Percentiles rank a stretch among this genome's conserved stretches.
These are phyloP conservation scores for Aspergillus biplanus DNA, from an alignment of 495 filamentous ascomycete genomes.

Conservation along the genomic window DNA sequence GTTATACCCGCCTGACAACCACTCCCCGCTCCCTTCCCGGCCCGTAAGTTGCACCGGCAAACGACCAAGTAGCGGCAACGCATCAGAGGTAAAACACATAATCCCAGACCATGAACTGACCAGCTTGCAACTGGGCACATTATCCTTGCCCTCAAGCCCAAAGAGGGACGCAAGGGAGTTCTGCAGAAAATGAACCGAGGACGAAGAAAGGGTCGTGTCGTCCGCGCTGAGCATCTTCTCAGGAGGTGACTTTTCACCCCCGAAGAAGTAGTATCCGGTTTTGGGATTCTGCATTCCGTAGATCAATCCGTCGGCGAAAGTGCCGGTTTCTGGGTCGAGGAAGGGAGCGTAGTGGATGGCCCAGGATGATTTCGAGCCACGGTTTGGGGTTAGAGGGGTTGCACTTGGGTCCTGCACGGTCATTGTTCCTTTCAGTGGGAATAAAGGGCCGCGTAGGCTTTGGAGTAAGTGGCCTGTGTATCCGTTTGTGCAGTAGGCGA, in stretches of 20 bases:
- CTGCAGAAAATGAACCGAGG: not conserved
- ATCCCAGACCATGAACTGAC: not conserved
- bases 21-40: not conserved
- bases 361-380: no score
- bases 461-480: conserved; percentile 78
- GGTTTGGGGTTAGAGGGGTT: no score
- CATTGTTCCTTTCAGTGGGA: conserved; percentile 77
- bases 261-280: conserved; percentile 46
- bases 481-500: conserved; percentile 78
- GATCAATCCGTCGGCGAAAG: conserved; percentile 67
- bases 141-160: not conserved
- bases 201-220: not conserved
- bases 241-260: conserved; percentile 48
- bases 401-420: conserved; percentile 62
- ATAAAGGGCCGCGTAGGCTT: conserved; percentile 66
- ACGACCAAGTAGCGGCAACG: not conserved
- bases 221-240: not conserved
- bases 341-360: conserved; percentile 35
- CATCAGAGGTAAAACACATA: not conserved
- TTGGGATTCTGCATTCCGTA: conserved; percentile 73
- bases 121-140: not conserved
- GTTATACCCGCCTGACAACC: not conserved
- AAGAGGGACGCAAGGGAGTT: not conserved
- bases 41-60: not conserved
- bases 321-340: conserved; percentile 23